Conservation (phyloP, 2,329 filamentous ascomycete species). For the Monosporascus cannonballus region DNA sequence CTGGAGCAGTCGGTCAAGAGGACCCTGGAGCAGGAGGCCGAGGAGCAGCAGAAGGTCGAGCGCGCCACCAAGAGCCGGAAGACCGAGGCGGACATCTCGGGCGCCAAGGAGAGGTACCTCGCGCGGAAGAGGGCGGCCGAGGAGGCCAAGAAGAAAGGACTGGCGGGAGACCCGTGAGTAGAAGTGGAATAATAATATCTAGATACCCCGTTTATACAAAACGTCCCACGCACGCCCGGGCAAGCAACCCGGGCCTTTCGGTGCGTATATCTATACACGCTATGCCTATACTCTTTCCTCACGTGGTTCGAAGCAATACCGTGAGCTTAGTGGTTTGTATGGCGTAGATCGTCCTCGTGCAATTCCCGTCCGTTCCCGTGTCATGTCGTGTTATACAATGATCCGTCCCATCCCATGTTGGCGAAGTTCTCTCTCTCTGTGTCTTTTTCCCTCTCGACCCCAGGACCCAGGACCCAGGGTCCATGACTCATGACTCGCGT, state of each 20-base stretch:
- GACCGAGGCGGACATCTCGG: conserved; percentile 68
- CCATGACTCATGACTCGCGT: too few species aligned
- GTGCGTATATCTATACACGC: conserved; percentile 15
- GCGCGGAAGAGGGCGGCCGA: conserved; percentile 70
- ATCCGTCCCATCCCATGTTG: background rate
- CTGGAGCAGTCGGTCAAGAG: conserved; percentile 68
- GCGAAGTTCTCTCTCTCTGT: background rate
- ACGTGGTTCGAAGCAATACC: background rate
- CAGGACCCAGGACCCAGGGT: too few species aligned
- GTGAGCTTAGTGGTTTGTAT: background rate
- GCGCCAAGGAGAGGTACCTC: conserved; percentile 73
- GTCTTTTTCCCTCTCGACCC: background rate
- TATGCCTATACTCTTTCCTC: conserved; percentile 10
- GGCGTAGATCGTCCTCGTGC: background rate
- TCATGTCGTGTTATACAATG: background rate
- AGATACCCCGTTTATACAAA: conserved; percentile 4
- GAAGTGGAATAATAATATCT: conserved; percentile 7
- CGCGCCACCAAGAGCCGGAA: conserved; percentile 69
- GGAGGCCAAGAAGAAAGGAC: conserved; percentile 51
- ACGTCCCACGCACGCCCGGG: too few species aligned
- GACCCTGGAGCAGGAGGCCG: conserved; percentile 62
- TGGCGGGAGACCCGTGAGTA: conserved; percentile 6
- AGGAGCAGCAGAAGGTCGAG: conserved; percentile 55
- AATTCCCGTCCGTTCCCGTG: background rate
- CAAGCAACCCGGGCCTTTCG: too few species aligned